These are phyloP conservation scores for Clarireedia monteithiana DNA, from an alignment of 2,329 filamentous ascomycete species.

Conservation along the genomic window DNA sequence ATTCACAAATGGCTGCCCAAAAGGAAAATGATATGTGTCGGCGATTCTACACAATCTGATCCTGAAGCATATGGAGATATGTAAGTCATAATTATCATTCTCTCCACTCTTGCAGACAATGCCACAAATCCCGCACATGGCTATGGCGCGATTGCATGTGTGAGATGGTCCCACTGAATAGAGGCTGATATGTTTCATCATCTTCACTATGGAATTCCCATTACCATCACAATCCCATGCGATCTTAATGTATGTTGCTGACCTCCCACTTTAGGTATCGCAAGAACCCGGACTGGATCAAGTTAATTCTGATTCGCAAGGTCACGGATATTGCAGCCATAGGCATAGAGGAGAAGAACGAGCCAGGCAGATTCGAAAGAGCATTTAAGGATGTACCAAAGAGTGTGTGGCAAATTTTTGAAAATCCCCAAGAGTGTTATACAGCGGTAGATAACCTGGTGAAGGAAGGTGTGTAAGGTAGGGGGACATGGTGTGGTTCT, in stretches of 20 bases:
- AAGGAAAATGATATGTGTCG: slow-evolving; percentile 74
- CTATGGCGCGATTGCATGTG: neutral
- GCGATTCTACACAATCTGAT: slow-evolving; percentile 86
- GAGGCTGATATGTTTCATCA: neutral
- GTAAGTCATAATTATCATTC: slow-evolving; percentile 35
- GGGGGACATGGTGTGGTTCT: neutral
- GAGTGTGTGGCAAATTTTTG: slow-evolving; percentile 73
- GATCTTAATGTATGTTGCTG: too few species aligned
- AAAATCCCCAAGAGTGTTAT: slow-evolving; percentile 61
- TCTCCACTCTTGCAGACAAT: neutral
- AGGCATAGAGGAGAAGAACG: slow-evolving; percentile 67
- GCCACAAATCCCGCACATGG: neutral
- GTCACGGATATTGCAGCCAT: slow-evolving; percentile 64
- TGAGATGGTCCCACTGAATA: too few species aligned
- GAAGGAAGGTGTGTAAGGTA: neutral
- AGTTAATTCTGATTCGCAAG: slow-evolving; percentile 77
- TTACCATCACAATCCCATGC: neutral
- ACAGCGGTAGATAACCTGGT: slow-evolving; percentile 30
- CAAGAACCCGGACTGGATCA: slow-evolving; percentile 66
- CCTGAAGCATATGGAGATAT: slow-evolving; percentile 84
- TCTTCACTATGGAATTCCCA: neutral
- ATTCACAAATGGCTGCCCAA: slow-evolving; percentile 72
- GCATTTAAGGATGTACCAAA: slow-evolving; percentile 72
- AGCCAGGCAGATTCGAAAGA: slow-evolving; percentile 66
- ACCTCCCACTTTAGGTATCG: slow-evolving; percentile 39